Conservation (phyloP, 495 filamentous ascomycete genomes). For the Lasiosphaeria ovina region DNA sequence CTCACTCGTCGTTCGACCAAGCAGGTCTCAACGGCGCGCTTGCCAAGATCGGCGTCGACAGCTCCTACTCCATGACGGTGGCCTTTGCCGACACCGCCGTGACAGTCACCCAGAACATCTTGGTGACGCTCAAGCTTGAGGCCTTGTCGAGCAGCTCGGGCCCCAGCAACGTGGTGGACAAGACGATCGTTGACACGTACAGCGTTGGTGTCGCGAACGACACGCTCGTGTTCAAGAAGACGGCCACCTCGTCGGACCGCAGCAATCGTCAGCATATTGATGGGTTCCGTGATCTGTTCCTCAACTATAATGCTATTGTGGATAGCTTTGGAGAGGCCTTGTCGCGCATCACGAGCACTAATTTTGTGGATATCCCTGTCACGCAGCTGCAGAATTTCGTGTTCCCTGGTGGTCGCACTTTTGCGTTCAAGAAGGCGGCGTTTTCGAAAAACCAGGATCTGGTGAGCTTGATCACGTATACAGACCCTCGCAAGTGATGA, state of each 20-base stretch:
- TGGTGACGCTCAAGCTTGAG: neutral
- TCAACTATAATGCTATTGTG: neutral
- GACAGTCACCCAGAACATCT: neutral
- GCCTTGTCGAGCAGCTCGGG: neutral
- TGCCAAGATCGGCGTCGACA: neutral
- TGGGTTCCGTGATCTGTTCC: slow-evolving; percentile 2
- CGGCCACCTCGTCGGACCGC: neutral
- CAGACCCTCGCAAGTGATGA: neutral
- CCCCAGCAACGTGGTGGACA: neutral
- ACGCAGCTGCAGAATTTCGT: neutral
- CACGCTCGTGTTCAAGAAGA: neutral
- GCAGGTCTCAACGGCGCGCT: neutral
- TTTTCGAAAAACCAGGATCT: neutral
- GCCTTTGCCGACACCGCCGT: neutral
- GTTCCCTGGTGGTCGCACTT: neutral
- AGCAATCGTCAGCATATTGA: slow-evolving; percentile 1
- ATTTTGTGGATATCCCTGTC: neutral
- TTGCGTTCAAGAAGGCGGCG: neutral
- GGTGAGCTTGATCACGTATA: neutral
- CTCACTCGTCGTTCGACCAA: neutral
- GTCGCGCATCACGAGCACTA: neutral
- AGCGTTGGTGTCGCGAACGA: neutral
- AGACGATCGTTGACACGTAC: slow-evolving; percentile 1
- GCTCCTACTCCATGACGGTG: neutral
- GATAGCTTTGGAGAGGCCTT: neutral